Evolutionary conservation across 2,329 filamentous ascomycete genomes (phyloP).

Genomic region (Trichoderma sp.): DNA sequence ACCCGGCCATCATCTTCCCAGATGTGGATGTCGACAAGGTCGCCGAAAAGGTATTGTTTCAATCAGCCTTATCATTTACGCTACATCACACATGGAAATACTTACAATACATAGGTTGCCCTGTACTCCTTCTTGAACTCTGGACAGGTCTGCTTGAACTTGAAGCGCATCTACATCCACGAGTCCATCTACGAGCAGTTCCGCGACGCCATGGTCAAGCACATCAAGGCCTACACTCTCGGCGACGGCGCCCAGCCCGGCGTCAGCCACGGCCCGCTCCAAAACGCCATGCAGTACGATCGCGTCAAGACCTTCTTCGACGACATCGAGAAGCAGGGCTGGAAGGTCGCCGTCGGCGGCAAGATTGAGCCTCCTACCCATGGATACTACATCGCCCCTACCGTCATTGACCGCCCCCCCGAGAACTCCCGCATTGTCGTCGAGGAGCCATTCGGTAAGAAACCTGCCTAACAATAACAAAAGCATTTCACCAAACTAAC

Average conservation of each 20-base stretch:
- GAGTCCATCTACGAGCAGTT: conserved; percentile 55
- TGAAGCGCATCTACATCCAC: conserved; percentile 56
- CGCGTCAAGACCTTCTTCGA: conserved; percentile 26
- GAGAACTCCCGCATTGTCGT: conserved; percentile 33
- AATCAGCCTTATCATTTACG: not conserved
- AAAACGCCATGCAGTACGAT: conserved; percentile 57
- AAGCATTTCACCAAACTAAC: not conserved
- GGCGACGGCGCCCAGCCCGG: conserved; percentile 43
- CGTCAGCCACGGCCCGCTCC: conserved; percentile 50
- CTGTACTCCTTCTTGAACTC: conserved; percentile 49
- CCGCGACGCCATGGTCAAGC: conserved; percentile 43
- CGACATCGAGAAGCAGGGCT: conserved; percentile 33
- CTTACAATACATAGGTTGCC: conserved; percentile 28
- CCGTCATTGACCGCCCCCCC: conserved; percentile 39
- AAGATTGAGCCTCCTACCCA: conserved; percentile 52
- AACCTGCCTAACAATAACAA: too few species aligned
- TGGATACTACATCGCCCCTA: conserved; percentile 84
- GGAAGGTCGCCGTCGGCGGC: conserved; percentile 31
- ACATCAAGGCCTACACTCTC: conserved; percentile 35
- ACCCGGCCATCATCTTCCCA: conserved; percentile 44
- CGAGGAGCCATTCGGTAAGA: conserved; percentile 35
- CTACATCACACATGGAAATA: conserved; percentile 19
- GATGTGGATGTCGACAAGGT: conserved; percentile 49
- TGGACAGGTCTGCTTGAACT: conserved; percentile 57
- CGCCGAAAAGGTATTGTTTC: not conserved